Conservation (phyloP, 2,329 filamentous ascomycete species). For the Sporothrix pallida region DNA sequence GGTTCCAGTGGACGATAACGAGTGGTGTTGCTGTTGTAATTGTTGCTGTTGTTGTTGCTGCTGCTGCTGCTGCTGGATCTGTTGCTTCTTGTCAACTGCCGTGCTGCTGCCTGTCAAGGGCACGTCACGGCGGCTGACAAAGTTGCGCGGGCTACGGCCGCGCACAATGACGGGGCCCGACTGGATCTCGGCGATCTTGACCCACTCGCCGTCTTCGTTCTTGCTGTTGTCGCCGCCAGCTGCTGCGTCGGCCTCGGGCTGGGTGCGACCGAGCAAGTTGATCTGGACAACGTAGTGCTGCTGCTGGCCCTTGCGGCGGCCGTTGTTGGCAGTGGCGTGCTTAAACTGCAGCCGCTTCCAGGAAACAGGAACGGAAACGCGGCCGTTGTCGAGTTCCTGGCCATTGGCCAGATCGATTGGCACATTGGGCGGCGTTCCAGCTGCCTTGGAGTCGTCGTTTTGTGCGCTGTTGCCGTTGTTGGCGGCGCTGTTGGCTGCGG, state of each 20-base stretch:
- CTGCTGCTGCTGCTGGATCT: conserved; percentile 48
- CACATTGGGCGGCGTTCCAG: conserved; percentile 59
- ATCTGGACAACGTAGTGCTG: conserved; percentile 93
- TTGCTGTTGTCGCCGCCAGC: conserved; percentile 55
- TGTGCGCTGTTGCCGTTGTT: conserved; percentile 36
- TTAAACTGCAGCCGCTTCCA: conserved; percentile 97
- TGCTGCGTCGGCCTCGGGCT: conserved; percentile 49
- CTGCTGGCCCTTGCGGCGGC: conserved; percentile 88
- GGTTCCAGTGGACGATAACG: neutral
- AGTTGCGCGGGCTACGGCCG: conserved; percentile 90
- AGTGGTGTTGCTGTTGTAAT: conserved; percentile 23
- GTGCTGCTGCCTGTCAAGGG: conserved; percentile 61
- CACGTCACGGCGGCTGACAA: conserved; percentile 87
- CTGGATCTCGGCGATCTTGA: conserved; percentile 80
- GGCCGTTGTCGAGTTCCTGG: conserved; percentile 75
- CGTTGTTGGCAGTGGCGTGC: conserved; percentile 95
- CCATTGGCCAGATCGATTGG: conserved; percentile 61
- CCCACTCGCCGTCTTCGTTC: conserved; percentile 67
- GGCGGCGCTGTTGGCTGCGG: conserved; percentile 53
- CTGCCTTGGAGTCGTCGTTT: conserved; percentile 53
- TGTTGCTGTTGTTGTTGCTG: conserved; percentile 39
- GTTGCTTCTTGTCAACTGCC: conserved; percentile 50
- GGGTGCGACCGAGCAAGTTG: conserved; percentile 62
- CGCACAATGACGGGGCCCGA: conserved; percentile 95
- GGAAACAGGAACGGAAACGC: conserved; percentile 77